Base-by-base conservation (phyloP, 371 early-diverging fungal species). In the Conidiobolus incongruus region DNA sequence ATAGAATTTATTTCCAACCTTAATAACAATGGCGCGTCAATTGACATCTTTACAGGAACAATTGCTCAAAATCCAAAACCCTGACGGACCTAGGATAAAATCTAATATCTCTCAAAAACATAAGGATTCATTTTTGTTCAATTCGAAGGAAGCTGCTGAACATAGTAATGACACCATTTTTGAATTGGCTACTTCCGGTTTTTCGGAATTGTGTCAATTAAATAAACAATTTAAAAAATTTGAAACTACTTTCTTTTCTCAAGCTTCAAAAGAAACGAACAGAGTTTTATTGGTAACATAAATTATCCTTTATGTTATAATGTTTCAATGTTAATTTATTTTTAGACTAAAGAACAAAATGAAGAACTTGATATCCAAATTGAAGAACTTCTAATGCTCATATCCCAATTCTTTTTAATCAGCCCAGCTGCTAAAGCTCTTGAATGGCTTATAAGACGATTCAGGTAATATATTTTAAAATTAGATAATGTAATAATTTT, bases 401-500 rank as follows among this genome's bases (percentile, higher is more conserved):
- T 93, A 17, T 81, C 84, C 10, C 88, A 82, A 13, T 75, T 83
- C 56, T 81, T 90, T 50, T 52, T 89, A 39, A 59, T 78, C 23
- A 72, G 73, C 44, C 72, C 81, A 4, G 72, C 90, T 1, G 78
- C 80, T 41, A 87, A 88, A 54, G 81, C 75, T 0, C 51, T 92
- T 16, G 96, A 95, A 60, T 95, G 91, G 82, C 68, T 95, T 38
- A 61, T 93, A 17, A 72, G 91, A 38, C 72, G 91, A 28, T 92
- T 90, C 66, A 53, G 54, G 62, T 63, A 33, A 22, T n/a, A 1
- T n/a, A 1, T 39, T 4, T 1, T 23, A 11, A 7, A 15, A 21
- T 2, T 35, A 31, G 26, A 3, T 4, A 26, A 4, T 15, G 21
- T 22, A 22, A 3, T 26, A 7, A 13, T 8, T 47, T 10, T 12